Evolutionary conservation across 225 moss, liverwort and hornwort species (phyloP).

Genomic region (Rhytidiadelphus loreus): DNA sequence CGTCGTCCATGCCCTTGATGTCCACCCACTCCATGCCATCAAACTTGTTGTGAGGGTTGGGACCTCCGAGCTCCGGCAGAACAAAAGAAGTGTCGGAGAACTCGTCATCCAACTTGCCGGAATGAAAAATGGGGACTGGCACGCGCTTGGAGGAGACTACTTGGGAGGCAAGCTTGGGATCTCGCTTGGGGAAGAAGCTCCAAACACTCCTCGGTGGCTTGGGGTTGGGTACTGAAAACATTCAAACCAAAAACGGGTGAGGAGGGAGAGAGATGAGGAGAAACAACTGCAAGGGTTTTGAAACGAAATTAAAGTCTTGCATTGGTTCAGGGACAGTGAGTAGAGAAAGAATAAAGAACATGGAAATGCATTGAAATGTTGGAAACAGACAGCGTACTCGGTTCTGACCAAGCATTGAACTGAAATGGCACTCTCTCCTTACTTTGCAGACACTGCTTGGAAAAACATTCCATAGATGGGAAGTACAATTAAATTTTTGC

Average conservation of each 20-base stretch:
- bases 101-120: conserved; percentile 46
- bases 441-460: background rate
- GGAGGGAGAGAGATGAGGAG: background rate
- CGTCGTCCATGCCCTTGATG: conserved; percentile 40
- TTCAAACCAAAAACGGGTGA: background rate
- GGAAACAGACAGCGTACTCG: background rate
- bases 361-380: background rate
- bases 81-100: conserved; percentile 38
- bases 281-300: background rate
- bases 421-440: background rate
- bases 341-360: background rate
- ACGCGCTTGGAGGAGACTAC: background rate
- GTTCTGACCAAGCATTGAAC: background rate
- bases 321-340: background rate
- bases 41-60: conserved; percentile 43
- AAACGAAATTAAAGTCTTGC: background rate
- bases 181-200: background rate
- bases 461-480: background rate
- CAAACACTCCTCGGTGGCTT: background rate
- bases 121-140: conserved; percentile 1
- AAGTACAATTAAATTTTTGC: background rate
- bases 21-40: conserved; percentile 56
- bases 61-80: conserved; percentile 37
- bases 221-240: background rate
- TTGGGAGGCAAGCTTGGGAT: background rate